Base-by-base conservation (phyloP, 1,284 basidiomycete species). In the Apiotrichum gracile region DNA sequence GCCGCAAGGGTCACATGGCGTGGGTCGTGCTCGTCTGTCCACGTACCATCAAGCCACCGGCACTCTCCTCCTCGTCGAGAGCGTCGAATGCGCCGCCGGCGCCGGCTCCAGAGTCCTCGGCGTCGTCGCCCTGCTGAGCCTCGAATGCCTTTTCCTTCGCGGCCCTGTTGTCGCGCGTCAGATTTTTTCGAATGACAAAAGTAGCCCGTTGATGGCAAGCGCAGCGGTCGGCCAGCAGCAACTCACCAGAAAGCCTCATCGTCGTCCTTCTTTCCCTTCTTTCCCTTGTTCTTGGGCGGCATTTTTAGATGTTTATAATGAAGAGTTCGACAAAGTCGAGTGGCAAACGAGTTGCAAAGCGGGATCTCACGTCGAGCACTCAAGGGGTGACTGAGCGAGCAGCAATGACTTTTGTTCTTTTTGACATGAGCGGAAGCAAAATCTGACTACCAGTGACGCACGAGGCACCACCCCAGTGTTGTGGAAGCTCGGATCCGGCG, bases 221-320 rank as follows among this genome's bases (percentile, higher is more conserved):
- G 19, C 31, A 10, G 31, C 31, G 31, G 5, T n/a, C n/a, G n/a
- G n/a, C n/a, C n/a, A 10, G 5, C 4, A 21, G 19, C 35, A n/a
- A 66, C 83, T 53, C 62, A 90, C 89, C 89, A 92, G 78, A 82
- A 87, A 60, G 87, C 85, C 52, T 87, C 88, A 59, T 88, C 87
- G 65, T 86, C 81, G 42, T 65, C 67, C 73, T 85, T 89, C 77
- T 90, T 90, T 22, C 80, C 83, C 73, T 91, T 91, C 79, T 91
- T 91, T 58, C 82, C 86, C 72, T 90, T 88, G 68, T 83, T 87
- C 78, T 92, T 93, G 47, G 89, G 88, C 55, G 89, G 79, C 90
- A 93, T 92, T 52, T 56, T 55, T 50, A n/a, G n/a, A n/a, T n/a
- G n/a, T n/a, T 38, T 45, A 35, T 44, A 22, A 5, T 47, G 35